phyloP scores from a whole-genome alignment of 805 yeast species.

The Yamadazyma sp. region DNA sequence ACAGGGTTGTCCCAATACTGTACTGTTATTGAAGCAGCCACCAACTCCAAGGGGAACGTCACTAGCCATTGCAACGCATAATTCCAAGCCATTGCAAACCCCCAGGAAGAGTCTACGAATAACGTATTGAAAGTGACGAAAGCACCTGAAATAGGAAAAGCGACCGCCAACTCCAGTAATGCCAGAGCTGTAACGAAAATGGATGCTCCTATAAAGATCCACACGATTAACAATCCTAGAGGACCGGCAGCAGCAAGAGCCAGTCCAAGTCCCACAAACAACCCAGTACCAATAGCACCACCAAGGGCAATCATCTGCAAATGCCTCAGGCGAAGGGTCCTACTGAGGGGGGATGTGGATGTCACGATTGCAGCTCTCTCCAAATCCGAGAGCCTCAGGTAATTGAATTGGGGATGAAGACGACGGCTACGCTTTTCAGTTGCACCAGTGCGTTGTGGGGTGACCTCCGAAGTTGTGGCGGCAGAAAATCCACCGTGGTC shows the following conservation, averaged over 20 bases:
- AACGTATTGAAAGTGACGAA: constrained; percentile 59
- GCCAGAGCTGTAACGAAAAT: constrained; percentile 58
- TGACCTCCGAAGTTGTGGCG: constrained; percentile 9
- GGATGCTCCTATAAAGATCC: constrained; percentile 52
- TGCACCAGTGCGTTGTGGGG: constrained; percentile 5
- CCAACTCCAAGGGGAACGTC: constrained; percentile 37
- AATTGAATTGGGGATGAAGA: constrained; percentile 27
- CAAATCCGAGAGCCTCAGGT: constrained; percentile 26
- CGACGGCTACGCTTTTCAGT: constrained; percentile 2
- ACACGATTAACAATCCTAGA: constrained; percentile 58
- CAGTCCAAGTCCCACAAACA: constrained; percentile 62
- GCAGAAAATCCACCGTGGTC: constrained; percentile 7
- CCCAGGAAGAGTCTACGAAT: constrained; percentile 60
- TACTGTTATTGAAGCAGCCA: constrained; percentile 36
- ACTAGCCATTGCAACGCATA: constrained; percentile 39
- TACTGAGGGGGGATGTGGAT: constrained; percentile 31
- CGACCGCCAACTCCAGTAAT: constrained; percentile 57
- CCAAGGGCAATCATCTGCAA: constrained; percentile 24
- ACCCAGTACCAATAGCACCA: constrained; percentile 40
- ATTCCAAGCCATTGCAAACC: constrained; percentile 59
- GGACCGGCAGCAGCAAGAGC: constrained; percentile 64
- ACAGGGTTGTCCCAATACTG: constrained; percentile 30
- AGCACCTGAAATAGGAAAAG: constrained; percentile 65
- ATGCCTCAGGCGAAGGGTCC: constrained; percentile 21
- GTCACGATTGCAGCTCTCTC: constrained; percentile 36